Conservation (phyloP, 83 land plant species). For the Picea abies region DNA sequence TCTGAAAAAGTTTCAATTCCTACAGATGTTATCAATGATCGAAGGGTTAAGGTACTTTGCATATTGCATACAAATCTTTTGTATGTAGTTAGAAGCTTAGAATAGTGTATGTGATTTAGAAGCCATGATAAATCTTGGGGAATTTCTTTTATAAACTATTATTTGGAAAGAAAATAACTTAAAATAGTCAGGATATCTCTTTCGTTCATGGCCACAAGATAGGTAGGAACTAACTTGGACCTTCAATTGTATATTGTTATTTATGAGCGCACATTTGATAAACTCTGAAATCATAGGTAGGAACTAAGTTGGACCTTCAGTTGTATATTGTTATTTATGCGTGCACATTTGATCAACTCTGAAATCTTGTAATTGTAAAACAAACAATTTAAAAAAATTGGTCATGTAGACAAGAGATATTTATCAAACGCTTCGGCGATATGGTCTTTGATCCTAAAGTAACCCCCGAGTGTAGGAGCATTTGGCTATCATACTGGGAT, state of each 20-base stretch:
- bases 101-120: too few species aligned
- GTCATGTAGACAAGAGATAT: constrained; percentile 16
- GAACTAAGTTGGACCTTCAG: too few species aligned
- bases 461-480: constrained; percentile 19
- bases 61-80: background rate
- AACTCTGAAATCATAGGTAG: background rate
- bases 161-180: constrained; percentile 18
- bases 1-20: constrained; percentile 41
- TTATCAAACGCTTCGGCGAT: background rate
- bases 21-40: constrained; percentile 14
- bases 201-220: constrained; percentile 18
- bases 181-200: constrained; percentile 16
- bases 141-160: background rate
- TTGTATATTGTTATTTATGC: too few species aligned
- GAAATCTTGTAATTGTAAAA: too few species aligned
- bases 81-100: too few species aligned
- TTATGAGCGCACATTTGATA: too few species aligned
- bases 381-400: too few species aligned
- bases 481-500: constrained; percentile 16
- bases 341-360: too few species aligned
- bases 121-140: too few species aligned
- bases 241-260: too few species aligned
- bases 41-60: constrained; percentile 37
- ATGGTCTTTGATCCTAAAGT: too few species aligned
- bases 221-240: background rate